Conservation (phyloP, 176 grass and related monocot genomes). For the Carex pumila region DNA sequence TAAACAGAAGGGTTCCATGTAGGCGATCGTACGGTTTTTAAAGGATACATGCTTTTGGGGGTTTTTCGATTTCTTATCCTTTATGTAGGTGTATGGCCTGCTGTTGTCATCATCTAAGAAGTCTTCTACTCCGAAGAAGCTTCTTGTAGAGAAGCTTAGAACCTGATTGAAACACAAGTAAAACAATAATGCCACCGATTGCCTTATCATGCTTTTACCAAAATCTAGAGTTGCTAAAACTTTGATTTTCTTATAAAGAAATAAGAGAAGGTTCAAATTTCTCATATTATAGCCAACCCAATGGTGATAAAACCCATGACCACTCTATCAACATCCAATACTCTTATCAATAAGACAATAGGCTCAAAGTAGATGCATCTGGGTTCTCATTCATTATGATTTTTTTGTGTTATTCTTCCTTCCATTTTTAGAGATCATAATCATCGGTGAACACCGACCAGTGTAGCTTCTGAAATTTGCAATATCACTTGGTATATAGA, state of each 20-base stretch:
- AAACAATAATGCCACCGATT: not conserved
- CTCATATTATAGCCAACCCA: not conserved
- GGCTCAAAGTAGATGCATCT: not conserved
- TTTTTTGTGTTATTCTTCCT: not conserved
- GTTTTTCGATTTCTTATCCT: slow-evolving; percentile 85
- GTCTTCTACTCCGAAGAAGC: slow-evolving; percentile 91
- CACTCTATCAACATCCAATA: not conserved
- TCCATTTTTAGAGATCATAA: not conserved
- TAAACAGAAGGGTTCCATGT: slow-evolving; percentile 90
- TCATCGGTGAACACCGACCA: not conserved
- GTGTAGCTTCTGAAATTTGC: not conserved
- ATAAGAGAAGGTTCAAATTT: not conserved
- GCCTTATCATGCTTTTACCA: not conserved
- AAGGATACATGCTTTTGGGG: slow-evolving; percentile 89
- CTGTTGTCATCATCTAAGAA: slow-evolving; percentile 88
- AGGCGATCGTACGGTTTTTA: slow-evolving; percentile 74
- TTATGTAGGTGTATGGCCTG: slow-evolving; percentile 87
- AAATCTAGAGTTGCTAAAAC: not conserved
- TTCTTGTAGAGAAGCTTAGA: slow-evolving; percentile 44
- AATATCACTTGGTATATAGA: not conserved
- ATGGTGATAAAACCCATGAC: not conserved
- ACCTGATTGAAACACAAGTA: slow-evolving; percentile 27
- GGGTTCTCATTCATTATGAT: not conserved
- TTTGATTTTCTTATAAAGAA: not conserved
- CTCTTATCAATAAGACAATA: not conserved